Evolutionary conservation across 2,329 filamentous ascomycete species (phyloP).

Genomic region (Calonectria montana): DNA sequence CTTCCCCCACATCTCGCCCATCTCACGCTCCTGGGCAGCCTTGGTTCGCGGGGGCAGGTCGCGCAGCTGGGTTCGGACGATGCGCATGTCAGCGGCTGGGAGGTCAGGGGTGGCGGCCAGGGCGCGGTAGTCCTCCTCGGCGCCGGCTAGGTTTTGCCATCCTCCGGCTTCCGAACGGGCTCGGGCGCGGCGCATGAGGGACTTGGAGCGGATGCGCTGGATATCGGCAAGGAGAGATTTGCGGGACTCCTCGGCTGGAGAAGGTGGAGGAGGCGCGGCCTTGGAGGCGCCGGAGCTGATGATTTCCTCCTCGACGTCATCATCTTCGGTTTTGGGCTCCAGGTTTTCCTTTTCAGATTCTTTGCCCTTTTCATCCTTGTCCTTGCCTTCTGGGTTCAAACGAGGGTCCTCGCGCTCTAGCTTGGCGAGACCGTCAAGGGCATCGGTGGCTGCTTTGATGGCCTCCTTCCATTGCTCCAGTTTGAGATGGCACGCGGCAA

Average conservation of each 20-base stretch:
- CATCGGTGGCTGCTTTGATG: conserved; percentile 76
- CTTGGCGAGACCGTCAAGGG: conserved; percentile 78
- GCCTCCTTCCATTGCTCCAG: conserved; percentile 87
- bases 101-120: conserved; percentile 69
- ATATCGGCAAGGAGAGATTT: conserved; percentile 66
- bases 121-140: conserved; percentile 81
- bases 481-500: conserved; percentile 89
- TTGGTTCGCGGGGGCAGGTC: conserved; percentile 77
- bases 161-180: conserved; percentile 77
- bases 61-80: conserved; percentile 74
- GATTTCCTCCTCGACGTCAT: conserved; percentile 66
- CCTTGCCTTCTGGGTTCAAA: conserved; percentile 34
- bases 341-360: conserved; percentile 53
- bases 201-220: conserved; percentile 82
- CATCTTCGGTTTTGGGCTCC: conserved; percentile 53
- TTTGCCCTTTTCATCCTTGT: conserved; percentile 54
- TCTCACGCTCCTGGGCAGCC: conserved; percentile 85
- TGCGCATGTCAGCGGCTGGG: conserved; percentile 71
- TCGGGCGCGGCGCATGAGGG: conserved; percentile 81
- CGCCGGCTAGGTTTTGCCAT: conserved; percentile 84
- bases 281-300: conserved; percentile 68
- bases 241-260: conserved; percentile 25
- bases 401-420: conserved; percentile 58
- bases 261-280: conserved; percentile 54
- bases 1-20: conserved; percentile 98